Conservation (phyloP, 352 stramenopile species). For the Phytophthora tubulina region DNA sequence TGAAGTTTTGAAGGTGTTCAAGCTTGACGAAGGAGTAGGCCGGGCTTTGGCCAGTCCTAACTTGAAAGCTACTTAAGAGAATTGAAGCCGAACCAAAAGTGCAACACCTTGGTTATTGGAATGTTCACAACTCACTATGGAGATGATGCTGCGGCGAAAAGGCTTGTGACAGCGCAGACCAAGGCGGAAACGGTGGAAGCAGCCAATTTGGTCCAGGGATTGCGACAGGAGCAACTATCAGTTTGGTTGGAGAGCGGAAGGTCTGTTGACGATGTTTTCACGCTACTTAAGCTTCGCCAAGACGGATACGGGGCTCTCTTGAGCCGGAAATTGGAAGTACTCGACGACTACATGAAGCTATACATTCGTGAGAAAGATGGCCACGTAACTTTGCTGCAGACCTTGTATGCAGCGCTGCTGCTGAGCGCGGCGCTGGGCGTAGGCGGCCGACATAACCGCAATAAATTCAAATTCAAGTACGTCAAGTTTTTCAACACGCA, state of each 20-base stretch:
- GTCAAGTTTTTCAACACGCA: no score
- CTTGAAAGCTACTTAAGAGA: constrained; percentile 1
- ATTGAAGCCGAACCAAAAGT: constrained; percentile 7
- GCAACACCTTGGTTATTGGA: background rate
- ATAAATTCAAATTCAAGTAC: no score
- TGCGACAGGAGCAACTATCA: background rate
- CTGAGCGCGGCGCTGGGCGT: no score
- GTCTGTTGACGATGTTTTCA: background rate
- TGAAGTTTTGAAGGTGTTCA: no score
- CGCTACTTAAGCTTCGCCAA: background rate
- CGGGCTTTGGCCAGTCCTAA: background rate
- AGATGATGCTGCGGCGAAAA: background rate
- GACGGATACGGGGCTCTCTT: background rate
- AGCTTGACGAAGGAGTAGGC: no score
- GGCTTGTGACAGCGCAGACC: background rate
- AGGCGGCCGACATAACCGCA: no score
- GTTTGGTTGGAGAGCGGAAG: background rate
- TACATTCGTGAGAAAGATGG: background rate
- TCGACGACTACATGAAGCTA: background rate
- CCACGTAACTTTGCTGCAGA: background rate
- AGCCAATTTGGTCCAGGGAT: background rate
- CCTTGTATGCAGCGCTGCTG: background rate
- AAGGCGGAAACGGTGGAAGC: background rate
- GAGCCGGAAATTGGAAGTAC: background rate
- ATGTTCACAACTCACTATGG: background rate